Conservation (phyloP, 192 early-diverging fungal genomes). For the Entomortierella lignicola region DNA sequence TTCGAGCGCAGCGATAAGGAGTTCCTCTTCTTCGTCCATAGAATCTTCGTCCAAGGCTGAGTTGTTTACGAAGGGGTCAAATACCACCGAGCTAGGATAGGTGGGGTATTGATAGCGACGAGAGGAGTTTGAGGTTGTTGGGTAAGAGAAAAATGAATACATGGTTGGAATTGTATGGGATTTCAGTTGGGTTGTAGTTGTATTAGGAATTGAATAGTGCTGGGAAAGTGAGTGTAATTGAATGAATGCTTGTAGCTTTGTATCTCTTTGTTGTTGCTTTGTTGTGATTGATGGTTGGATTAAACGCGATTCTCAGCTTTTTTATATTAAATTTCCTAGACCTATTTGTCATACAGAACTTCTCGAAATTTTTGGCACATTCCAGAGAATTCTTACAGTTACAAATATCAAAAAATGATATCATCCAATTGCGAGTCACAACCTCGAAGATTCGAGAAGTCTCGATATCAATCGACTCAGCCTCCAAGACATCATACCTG, state of each 20-base stretch:
- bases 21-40: constrained; percentile 36
- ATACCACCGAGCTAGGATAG: constrained; percentile 2
- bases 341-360: neutral
- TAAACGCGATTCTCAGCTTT: no score
- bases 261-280: no score
- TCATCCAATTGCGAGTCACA: no score
- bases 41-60: neutral
- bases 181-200: neutral
- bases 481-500: no score
- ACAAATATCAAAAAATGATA: no score
- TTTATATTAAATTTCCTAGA: no score
- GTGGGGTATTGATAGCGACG: neutral
- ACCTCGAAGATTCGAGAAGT: neutral
- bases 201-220: no score
- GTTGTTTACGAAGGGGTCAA: constrained; percentile 1
- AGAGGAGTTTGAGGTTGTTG: neutral
- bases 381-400: neutral
- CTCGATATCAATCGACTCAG: neutral
- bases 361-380: constrained; percentile 8
- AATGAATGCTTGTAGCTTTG: neutral
- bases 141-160: constrained; percentile 18
- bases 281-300: no score
- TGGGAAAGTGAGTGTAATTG: neutral
- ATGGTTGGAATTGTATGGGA: neutral
- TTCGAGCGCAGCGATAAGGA: constrained; percentile 44